Percentiles rank a stretch among this genome's conserved stretches.
These are phyloP conservation scores for Fragaria nilgerrensis DNA, from an alignment of 306 rosid genomes.

Conservation along the genomic window DNA sequence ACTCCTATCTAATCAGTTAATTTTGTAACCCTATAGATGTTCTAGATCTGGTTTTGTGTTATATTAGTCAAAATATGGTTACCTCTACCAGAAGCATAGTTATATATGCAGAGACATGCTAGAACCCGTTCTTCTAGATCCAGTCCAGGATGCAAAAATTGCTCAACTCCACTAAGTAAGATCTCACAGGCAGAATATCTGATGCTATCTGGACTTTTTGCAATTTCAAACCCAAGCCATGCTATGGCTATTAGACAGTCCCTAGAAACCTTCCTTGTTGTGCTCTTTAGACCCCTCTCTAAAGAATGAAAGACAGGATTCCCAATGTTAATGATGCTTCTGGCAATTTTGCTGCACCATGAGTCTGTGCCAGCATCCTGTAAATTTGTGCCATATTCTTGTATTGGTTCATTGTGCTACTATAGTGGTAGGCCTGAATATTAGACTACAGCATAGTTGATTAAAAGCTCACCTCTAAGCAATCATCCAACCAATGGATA, in stretches of 20 bases:
- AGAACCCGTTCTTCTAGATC: conserved; percentile 76
- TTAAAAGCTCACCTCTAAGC: conserved; percentile 50
- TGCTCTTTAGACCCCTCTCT: conserved; percentile 60
- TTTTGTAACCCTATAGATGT: not conserved
- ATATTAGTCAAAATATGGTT: not conserved
- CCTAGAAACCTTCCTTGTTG: conserved; percentile 53
- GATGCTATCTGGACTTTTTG: conserved; percentile 50
- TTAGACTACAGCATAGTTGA: not conserved
- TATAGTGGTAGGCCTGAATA: not conserved
- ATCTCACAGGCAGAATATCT: conserved; percentile 61
- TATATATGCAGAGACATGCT: conserved; percentile 70
- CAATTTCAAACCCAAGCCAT: conserved; percentile 79
- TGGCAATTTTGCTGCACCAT: conserved; percentile 65
- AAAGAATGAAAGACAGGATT: conserved; percentile 57
- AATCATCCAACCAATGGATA: conserved; percentile 59
- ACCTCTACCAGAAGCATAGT: conserved; percentile 82
- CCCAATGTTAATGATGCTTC: conserved; percentile 48
- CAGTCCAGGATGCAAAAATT: conserved; percentile 69
- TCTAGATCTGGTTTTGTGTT: not conserved
- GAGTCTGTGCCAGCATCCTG: conserved; percentile 67
- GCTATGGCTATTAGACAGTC: conserved; percentile 61
- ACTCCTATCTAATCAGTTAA: not conserved
- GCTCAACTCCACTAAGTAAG: conserved; percentile 58
- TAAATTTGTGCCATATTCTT: conserved; percentile 34
- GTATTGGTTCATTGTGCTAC: conserved; percentile 1